Conservation (phyloP, 345 rosid genomes). For the Eutrema japonicum region DNA sequence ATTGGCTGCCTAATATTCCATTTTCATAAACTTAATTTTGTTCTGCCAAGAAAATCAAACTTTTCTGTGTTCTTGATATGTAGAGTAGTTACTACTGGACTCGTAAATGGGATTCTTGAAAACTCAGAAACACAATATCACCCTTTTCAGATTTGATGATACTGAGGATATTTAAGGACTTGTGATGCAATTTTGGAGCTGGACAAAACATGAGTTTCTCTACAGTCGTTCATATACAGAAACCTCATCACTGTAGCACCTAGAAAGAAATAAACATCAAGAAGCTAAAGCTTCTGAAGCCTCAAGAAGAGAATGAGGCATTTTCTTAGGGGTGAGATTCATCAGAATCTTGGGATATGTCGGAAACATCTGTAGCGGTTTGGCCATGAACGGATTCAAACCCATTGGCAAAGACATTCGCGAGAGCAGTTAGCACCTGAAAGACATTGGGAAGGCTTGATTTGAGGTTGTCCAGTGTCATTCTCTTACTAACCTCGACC, state of each 20-base stretch:
- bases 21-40: constrained; percentile 22
- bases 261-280: constrained; percentile 12
- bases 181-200: constrained; percentile 16
- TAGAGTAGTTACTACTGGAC: constrained; percentile 16
- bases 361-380: constrained; percentile 37
- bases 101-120: constrained; percentile 20
- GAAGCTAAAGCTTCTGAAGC: constrained; percentile 8
- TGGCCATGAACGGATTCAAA: constrained; percentile 57
- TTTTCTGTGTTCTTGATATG: constrained; percentile 20
- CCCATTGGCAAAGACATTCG: constrained; percentile 60
- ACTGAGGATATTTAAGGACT: neutral
- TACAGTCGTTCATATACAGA: constrained; percentile 29
- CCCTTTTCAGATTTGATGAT: constrained; percentile 18
- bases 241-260: neutral
- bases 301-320: constrained; percentile 11
- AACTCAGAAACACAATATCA: constrained; percentile 5
- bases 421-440: constrained; percentile 64
- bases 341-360: constrained; percentile 42
- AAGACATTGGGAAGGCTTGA: constrained; percentile 79
- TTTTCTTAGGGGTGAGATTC: constrained; percentile 3
- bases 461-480: constrained; percentile 72
- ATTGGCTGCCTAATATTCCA: constrained; percentile 7
- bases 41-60: constrained; percentile 26
- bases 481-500: constrained; percentile 57
- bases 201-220: constrained; percentile 22